These are phyloP conservation scores for Pulveroboletus sp. DNA, from an alignment of 768 basidiomycete genomes.

Conservation along the genomic window DNA sequence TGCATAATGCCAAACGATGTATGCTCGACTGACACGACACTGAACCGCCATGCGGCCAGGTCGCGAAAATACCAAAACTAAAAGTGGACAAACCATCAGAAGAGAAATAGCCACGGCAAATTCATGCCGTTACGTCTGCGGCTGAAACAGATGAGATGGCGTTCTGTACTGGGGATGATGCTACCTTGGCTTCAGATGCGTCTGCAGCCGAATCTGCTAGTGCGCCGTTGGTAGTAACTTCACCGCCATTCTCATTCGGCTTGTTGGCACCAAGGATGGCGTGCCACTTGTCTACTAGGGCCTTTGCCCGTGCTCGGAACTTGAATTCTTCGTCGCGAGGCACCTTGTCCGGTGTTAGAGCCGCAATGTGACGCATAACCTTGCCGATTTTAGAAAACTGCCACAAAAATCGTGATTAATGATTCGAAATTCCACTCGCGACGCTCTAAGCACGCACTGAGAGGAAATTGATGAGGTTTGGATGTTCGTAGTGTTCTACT, in stretches of 20 bases:
- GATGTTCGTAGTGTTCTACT: constrained; percentile 71
- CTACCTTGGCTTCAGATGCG: constrained; percentile 17
- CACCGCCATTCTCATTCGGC: constrained; percentile 28
- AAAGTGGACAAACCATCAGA: constrained; percentile 6
- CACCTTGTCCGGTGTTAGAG: constrained; percentile 38
- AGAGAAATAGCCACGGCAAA: constrained; percentile 7
- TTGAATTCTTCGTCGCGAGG: constrained; percentile 50
- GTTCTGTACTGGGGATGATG: constrained; percentile 24
- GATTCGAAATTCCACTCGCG: constrained; percentile 1
- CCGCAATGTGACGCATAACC: constrained; percentile 61
- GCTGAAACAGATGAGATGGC: constrained; percentile 27
- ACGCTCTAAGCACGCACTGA: constrained; percentile 35
- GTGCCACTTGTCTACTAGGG: constrained; percentile 46
- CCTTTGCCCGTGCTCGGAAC: constrained; percentile 45
- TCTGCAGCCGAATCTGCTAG: constrained; percentile 17
- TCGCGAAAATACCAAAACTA: constrained; percentile 16
- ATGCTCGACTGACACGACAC: constrained; percentile 17
- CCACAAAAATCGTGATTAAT: constrained; percentile 8
- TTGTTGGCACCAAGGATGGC: constrained; percentile 33
- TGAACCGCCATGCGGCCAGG: constrained; percentile 5
- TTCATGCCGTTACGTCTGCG: constrained; percentile 37
- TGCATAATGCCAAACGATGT: constrained; percentile 18
- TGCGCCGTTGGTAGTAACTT: constrained; percentile 25
- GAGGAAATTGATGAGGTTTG: constrained; percentile 70
- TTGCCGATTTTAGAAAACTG: constrained; percentile 48